Evolutionary conservation across 2,329 filamentous ascomycete species (phyloP).

Genomic region (Aschersonia sp.): DNA sequence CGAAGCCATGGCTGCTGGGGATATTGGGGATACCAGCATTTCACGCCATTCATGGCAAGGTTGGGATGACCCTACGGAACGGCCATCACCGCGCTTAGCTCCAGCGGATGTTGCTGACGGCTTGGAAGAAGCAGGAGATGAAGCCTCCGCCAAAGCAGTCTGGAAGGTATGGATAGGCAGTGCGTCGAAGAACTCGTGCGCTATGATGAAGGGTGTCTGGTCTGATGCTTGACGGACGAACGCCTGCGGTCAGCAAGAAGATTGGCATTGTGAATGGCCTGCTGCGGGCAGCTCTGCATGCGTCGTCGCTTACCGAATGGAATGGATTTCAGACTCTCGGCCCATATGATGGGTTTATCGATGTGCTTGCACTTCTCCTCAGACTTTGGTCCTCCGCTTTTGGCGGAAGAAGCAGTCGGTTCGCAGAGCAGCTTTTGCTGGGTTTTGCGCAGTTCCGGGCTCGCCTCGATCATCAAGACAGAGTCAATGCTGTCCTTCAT

Average conservation of each 20-base stretch:
- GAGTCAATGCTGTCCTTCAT: conserved; percentile 66
- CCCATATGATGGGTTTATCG: conserved; percentile 69
- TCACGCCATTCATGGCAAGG: conserved; percentile 57
- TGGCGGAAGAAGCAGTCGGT: conserved; percentile 44
- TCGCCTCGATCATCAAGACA: conserved; percentile 95
- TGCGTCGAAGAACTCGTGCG: conserved; percentile 97
- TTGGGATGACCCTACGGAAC: not conserved
- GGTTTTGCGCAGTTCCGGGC: conserved; percentile 56
- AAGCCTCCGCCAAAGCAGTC: conserved; percentile 35
- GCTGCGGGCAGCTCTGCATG: too few relatives aligned
- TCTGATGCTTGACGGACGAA: conserved; percentile 31
- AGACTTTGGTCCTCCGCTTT: conserved; percentile 59
- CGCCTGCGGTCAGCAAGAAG: not conserved
- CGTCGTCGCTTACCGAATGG: conserved; percentile 40
- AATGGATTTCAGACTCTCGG: conserved; percentile 75
- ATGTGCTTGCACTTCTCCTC: conserved; percentile 65
- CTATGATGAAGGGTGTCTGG: conserved; percentile 82
- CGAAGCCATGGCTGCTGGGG: conserved; percentile 36
- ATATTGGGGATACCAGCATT: conserved; percentile 59
- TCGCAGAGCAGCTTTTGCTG: conserved; percentile 78
- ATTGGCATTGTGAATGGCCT: not conserved
- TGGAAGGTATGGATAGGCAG: conserved; percentile 94
- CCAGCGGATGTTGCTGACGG: not conserved
- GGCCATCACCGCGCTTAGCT: not conserved
- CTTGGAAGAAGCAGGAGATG: conserved; percentile 11